Evolutionary conservation across 2,329 filamentous ascomycete species (phyloP).

Genomic region (Daldinia eschscholtzii): DNA sequence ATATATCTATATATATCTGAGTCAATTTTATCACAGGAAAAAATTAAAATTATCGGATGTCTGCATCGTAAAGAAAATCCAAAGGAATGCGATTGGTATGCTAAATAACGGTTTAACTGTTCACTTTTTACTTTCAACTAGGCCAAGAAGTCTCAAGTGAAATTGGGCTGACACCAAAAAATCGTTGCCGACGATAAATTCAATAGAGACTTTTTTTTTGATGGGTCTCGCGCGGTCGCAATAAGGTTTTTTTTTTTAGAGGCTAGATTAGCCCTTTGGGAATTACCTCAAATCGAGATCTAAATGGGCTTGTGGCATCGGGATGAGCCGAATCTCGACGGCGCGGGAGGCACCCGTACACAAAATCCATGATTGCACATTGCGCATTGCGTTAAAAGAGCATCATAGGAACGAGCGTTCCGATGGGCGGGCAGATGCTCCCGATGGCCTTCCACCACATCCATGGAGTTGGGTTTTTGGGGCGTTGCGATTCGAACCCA

Average conservation of each 20-base stretch:
- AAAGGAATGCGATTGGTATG: background rate
- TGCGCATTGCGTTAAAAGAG: background rate
- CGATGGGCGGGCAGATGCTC: conserved; percentile 31
- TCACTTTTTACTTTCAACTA: background rate
- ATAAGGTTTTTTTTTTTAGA: conserved; percentile 33
- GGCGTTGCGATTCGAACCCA: conserved; percentile 29
- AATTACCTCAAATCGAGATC: conserved; percentile 26
- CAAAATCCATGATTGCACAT: conserved; percentile 6
- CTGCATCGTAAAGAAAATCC: background rate
- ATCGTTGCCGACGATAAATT: conserved; percentile 5
- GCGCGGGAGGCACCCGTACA: conserved; percentile 17
- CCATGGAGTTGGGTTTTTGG: conserved; percentile 39
- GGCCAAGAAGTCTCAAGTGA: conserved; percentile 6
- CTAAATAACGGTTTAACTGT: conserved; percentile 1
- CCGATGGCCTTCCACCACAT: conserved; percentile 27
- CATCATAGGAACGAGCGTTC: conserved; percentile 34
- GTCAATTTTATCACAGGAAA: background rate
- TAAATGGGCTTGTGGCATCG: conserved; percentile 30
- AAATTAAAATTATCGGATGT: background rate
- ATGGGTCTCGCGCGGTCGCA: conserved; percentile 25
- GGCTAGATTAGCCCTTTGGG: background rate
- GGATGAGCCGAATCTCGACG: conserved; percentile 29
- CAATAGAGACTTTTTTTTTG: background rate
- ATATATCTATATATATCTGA: conserved; percentile 13
- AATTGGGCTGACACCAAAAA: conserved; percentile 5